phyloP scores from a whole-genome alignment of 2,329 filamentous ascomycete species.

The Ophiosphaerella narmari region DNA sequence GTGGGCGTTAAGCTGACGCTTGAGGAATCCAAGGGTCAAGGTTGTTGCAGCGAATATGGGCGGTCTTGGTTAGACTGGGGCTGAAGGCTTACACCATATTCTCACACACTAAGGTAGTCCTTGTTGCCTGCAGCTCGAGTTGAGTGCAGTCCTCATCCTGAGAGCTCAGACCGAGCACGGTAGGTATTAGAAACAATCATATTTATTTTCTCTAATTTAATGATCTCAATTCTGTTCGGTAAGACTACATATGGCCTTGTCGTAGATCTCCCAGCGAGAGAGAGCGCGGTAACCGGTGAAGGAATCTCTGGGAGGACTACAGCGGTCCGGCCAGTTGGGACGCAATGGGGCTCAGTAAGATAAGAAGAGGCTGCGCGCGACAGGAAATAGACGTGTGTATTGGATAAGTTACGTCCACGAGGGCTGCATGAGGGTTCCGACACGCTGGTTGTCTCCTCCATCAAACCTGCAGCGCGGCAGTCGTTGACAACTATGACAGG shows the following conservation, averaged over 20 bases:
- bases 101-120: slow-evolving; percentile 27
- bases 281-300: slow-evolving; percentile 1
- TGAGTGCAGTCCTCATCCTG: slow-evolving; percentile 22
- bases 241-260: neutral
- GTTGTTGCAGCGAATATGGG: slow-evolving; percentile 33
- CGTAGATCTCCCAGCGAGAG: neutral
- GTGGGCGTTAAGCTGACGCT: slow-evolving; percentile 39
- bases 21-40: slow-evolving; percentile 32
- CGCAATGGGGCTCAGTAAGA: slow-evolving; percentile 17
- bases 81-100: slow-evolving; percentile 42
- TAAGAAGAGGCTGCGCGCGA: slow-evolving; percentile 20
- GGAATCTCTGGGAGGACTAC: neutral
- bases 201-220: neutral
- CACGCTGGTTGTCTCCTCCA: slow-evolving; percentile 8
- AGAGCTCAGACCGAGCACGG: slow-evolving; percentile 20
- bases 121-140: slow-evolving; percentile 25
- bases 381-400: slow-evolving; percentile 22
- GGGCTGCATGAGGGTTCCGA: slow-evolving; percentile 13
- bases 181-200: slow-evolving; percentile 4
- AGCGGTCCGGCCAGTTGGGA: slow-evolving; percentile 10
- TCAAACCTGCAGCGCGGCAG: slow-evolving; percentile 12
- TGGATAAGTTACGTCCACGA: slow-evolving; percentile 29
- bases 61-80: slow-evolving; percentile 35
- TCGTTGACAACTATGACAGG: slow-evolving; percentile 14
- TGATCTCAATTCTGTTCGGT: neutral